phyloP scores from a whole-genome alignment of 805 yeast species.

The Wickerhamiella brachini region DNA sequence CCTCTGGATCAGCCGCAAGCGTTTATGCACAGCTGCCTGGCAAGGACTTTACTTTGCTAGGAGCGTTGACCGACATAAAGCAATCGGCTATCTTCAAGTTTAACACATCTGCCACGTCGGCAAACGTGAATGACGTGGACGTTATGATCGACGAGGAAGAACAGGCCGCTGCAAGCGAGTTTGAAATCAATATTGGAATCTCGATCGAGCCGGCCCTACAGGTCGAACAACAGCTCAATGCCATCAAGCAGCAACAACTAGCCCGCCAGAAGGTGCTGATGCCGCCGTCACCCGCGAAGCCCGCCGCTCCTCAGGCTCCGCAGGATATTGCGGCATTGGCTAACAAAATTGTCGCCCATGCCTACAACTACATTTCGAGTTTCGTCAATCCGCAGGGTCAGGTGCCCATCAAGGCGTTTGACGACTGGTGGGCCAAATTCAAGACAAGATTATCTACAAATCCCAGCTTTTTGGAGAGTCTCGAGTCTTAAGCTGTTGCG shows the following conservation, averaged over 20 bases:
- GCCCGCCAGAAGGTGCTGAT: conserved; percentile 12
- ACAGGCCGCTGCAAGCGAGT: conserved; percentile 25
- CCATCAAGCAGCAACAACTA: conserved; percentile 25
- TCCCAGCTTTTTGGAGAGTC: conserved; percentile 57
- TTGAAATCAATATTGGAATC: conserved; percentile 53
- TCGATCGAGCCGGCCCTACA: conserved; percentile 67
- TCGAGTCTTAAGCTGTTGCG: no score
- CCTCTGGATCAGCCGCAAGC: conserved; percentile 61
- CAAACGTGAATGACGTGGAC: conserved; percentile 30
- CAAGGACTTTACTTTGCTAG: conserved; percentile 28
- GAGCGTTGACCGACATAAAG: conserved; percentile 34
- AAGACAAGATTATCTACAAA: conserved; percentile 60
- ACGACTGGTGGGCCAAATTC: conserved; percentile 90
- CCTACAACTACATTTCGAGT: conserved; percentile 83
- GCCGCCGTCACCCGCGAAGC: conserved; percentile 5
- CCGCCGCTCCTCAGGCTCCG: conserved; percentile 26
- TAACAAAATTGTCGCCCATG: conserved; percentile 78
- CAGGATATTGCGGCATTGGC: conserved; percentile 50
- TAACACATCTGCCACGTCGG: conserved; percentile 28
- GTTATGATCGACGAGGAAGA: conserved; percentile 45
- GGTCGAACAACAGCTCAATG: conserved; percentile 46
- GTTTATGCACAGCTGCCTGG: conserved; percentile 77
- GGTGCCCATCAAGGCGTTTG: conserved; percentile 77
- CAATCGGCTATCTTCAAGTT: conserved; percentile 88
- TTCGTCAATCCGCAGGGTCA: conserved; percentile 67